Conservation (phyloP, 2,329 filamentous ascomycete species). For the Metarhizium anisopliae region DNA sequence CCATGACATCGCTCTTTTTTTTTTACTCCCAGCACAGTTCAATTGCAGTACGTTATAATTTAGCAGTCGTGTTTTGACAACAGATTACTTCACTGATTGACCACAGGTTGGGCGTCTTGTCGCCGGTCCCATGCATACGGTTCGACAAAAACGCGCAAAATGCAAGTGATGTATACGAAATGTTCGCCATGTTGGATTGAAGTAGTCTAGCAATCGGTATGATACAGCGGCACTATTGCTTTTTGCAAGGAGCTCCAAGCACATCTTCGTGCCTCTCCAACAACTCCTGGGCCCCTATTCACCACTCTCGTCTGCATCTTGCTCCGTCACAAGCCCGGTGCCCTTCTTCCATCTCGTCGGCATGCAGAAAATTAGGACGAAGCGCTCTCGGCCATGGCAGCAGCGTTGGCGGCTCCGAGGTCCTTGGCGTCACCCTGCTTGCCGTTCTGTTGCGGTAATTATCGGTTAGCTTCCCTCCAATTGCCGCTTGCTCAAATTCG, state of each 20-base stretch:
- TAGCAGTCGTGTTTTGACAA: background rate
- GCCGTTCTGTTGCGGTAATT: conserved; percentile 63
- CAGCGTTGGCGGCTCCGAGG: conserved; percentile 49
- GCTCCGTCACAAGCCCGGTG: background rate
- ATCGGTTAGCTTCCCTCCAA: conserved; percentile 12
- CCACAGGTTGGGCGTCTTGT: background rate
- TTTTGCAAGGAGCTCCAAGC: background rate
- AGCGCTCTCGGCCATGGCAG: conserved; percentile 27
- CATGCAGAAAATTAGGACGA: conserved; percentile 20
- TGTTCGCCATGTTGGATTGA: conserved; percentile 14
- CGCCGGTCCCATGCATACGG: background rate
- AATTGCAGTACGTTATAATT: background rate
- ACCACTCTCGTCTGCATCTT: background rate
- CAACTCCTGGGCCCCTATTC: background rate
- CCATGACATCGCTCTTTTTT: background rate
- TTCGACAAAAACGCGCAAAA: background rate
- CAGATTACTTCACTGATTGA: background rate
- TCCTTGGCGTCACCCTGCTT: conserved; percentile 84
- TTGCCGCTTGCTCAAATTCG: conserved; percentile 4
- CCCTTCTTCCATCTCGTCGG: background rate
- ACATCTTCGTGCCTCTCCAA: background rate
- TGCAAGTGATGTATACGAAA: background rate
- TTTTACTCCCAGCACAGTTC: background rate
- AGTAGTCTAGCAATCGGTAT: conserved; percentile 24
- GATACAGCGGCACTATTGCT: conserved; percentile 20